phyloP scores from a whole-genome alignment of 352 stramenopile genomes.

The Phytophthora agathidicida region DNA sequence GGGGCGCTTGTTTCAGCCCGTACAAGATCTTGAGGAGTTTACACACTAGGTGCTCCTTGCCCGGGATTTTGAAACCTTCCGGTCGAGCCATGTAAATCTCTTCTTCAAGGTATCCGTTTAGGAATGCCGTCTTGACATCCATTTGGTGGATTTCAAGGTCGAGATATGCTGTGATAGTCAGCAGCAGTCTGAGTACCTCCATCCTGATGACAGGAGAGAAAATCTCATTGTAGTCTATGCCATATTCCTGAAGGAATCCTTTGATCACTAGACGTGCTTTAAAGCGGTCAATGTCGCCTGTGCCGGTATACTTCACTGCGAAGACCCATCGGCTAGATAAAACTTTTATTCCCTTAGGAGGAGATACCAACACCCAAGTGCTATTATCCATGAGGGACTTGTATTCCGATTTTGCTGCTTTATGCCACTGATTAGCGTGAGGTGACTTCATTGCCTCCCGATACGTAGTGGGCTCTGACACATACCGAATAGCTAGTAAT shows the following conservation, averaged over 20 bases:
- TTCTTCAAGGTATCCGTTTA: slow-evolving; percentile 22
- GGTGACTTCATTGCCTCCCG: slow-evolving; percentile 1
- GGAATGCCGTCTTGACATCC: slow-evolving; percentile 31
- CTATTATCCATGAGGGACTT: slow-evolving; percentile 7
- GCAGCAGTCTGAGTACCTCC: too few relatives aligned
- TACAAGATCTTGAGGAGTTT: slow-evolving; percentile 18
- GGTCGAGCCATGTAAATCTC: too few relatives aligned
- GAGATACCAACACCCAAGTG: slow-evolving; percentile 4
- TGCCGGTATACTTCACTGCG: slow-evolving; percentile 9
- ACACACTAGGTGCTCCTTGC: slow-evolving; percentile 17
- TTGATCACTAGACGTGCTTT: too few relatives aligned
- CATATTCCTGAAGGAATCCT: too few relatives aligned
- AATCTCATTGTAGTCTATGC: too few relatives aligned
- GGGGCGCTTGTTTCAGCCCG: slow-evolving; percentile 16
- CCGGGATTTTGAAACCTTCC: slow-evolving; percentile 8
- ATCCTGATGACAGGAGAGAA: too few relatives aligned
- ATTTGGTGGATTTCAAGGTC: slow-evolving; percentile 34
- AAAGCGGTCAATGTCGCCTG: too few relatives aligned
- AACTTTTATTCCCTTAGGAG: neutral
- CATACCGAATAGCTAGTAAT: slow-evolving; percentile 10
- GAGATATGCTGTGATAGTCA: neutral
- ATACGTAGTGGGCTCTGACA: slow-evolving; percentile 7
- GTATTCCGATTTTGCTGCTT: slow-evolving; percentile 8
- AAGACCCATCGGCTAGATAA: slow-evolving; percentile 7
- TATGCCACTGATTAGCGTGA: slow-evolving; percentile 9